Percentiles rank a stretch among this genome's conserved stretches.
Conservation (phyloP, 768 basidiomycete genomes). For the Mycena chlorophos region DNA sequence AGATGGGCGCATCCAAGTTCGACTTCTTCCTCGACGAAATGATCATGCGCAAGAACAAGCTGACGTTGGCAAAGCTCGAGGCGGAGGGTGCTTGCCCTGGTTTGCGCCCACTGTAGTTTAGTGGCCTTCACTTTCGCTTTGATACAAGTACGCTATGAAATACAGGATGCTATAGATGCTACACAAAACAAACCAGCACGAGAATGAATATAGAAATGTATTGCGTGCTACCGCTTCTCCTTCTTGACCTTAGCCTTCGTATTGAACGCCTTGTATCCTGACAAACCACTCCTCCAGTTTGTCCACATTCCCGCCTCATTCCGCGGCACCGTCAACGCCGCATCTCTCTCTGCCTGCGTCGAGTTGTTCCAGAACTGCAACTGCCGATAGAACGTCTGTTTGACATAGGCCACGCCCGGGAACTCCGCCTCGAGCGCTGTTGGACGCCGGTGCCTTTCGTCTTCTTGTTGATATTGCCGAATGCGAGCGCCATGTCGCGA, state of each 20-base stretch:
- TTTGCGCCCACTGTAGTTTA: background rate
- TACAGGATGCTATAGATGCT: background rate
- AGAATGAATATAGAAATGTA: background rate
- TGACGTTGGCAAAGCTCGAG: too few relatives aligned
- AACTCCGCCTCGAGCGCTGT: background rate
- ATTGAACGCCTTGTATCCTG: background rate
- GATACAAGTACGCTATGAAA: background rate
- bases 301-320: constrained; percentile 2
- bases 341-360: constrained; percentile 2
- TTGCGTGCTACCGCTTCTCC: background rate
- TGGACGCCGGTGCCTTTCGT: background rate
- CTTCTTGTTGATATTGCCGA: background rate
- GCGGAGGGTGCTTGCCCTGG: background rate
- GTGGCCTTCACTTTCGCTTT: too few relatives aligned
- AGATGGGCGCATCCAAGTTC: constrained; percentile 22
- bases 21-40: constrained; percentile 19
- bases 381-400: constrained; percentile 5
- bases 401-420: background rate
- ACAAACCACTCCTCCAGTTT: background rate
- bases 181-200: background rate
- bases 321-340: background rate
- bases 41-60: background rate
- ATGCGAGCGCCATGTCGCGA: constrained; percentile 3
- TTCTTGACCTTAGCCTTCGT: background rate
- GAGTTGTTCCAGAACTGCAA: constrained; percentile 1